Evolutionary conservation across 2,329 filamentous ascomycete genomes (phyloP).

Genomic region (Arthrinium puccinioides): DNA sequence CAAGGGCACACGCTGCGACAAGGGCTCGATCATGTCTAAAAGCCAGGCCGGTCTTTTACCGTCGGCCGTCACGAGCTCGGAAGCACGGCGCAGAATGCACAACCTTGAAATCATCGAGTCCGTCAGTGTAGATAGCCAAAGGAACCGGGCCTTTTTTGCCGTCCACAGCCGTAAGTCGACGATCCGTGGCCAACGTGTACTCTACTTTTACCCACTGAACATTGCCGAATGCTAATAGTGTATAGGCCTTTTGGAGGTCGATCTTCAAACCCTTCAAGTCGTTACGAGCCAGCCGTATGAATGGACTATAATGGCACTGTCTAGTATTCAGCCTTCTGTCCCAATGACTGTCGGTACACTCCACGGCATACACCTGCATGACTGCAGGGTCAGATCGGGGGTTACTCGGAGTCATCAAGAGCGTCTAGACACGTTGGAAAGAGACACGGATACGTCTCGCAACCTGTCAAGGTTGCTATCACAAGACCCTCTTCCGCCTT

Average conservation of each 20-base stretch:
- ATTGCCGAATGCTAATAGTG: too few relatives aligned
- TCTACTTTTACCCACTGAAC: not conserved
- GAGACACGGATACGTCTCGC: conserved; percentile 15
- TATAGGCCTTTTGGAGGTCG: conserved; percentile 65
- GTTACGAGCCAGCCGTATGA: conserved; percentile 67
- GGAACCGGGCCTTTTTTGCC: conserved; percentile 69
- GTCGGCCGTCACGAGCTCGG: conserved; percentile 39
- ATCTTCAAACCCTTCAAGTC: conserved; percentile 65
- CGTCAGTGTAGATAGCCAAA: conserved; percentile 67
- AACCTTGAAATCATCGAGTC: conserved; percentile 71
- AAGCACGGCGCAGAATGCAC: conserved; percentile 54
- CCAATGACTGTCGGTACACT: conserved; percentile 82
- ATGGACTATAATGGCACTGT: conserved; percentile 78
- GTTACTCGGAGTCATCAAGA: conserved; percentile 25
- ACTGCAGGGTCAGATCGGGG: conserved; percentile 49
- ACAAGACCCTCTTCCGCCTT: conserved; percentile 44
- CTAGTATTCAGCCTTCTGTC: conserved; percentile 54
- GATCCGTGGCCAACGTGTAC: conserved; percentile 8
- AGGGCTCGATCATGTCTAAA: conserved; percentile 56
- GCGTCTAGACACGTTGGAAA: conserved; percentile 25
- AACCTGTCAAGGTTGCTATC: conserved; percentile 38
- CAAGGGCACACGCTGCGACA: conserved; percentile 37
- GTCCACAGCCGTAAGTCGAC: conserved; percentile 60
- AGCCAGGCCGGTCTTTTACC: conserved; percentile 64
- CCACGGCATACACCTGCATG: conserved; percentile 73